Conservation (phyloP, 352 stramenopile genomes). For the Phytophthora hybrid region DNA sequence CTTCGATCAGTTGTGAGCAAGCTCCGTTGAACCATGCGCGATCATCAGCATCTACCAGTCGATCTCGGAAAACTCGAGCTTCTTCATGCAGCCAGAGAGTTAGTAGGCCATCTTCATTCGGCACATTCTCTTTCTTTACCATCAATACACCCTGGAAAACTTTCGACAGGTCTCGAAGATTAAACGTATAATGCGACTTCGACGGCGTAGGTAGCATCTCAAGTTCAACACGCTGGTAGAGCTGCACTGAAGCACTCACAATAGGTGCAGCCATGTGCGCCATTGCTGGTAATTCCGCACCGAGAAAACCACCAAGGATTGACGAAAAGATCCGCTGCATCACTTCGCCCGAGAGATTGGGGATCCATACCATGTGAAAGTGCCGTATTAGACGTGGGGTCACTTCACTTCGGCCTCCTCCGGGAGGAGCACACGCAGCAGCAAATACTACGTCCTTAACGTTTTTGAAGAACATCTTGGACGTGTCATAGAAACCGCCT, state of each 20-base stretch:
- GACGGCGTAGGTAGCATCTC: conserved; percentile 92
- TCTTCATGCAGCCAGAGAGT: conserved; percentile 94
- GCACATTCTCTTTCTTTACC: conserved; percentile 82
- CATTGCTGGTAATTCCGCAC: conserved; percentile 70
- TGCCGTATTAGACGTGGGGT: conserved; percentile 87
- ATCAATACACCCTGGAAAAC: conserved; percentile 95
- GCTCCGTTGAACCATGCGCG: conserved; percentile 88
- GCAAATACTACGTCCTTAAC: conserved; percentile 89
- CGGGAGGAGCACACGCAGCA: conserved; percentile 87
- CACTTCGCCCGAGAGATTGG: conserved; percentile 80
- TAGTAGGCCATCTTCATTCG: conserved; percentile 76
- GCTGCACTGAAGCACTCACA: conserved; percentile 86
- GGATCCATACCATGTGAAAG: conserved; percentile 94
- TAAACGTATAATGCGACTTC: conserved; percentile 96
- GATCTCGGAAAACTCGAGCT: conserved; percentile 93
- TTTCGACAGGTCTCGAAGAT: conserved; percentile 93
- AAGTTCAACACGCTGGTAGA: conserved; percentile 90
- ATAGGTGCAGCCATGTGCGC: conserved; percentile 79
- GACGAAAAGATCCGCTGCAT: conserved; percentile 93
- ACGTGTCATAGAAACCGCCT: conserved; percentile 90
- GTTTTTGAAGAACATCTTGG: conserved; percentile 95
- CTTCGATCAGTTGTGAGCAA: conserved; percentile 77
- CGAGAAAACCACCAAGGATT: conserved; percentile 91
- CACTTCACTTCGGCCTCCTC: conserved; percentile 88
- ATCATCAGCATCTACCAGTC: conserved; percentile 89